These are phyloP conservation scores for Coccinonectria pachysandricola DNA, from an alignment of 2,329 filamentous ascomycete genomes.

Conservation along the genomic window DNA sequence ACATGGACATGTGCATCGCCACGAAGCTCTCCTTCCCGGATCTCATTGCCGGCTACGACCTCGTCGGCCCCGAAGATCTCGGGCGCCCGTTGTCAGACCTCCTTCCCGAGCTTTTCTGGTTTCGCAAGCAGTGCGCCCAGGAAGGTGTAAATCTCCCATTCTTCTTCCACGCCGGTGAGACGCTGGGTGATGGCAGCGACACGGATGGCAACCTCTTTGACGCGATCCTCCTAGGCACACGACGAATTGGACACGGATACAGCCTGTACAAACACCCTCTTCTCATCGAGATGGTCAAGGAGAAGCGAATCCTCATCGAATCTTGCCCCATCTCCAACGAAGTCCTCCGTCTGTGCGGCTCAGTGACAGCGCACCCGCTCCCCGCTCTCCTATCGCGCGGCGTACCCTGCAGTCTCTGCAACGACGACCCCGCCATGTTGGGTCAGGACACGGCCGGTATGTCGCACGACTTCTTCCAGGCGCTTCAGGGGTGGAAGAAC, in stretches of 20 bases:
- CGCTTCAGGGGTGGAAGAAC: slow-evolving; percentile 83
- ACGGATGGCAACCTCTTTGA: slow-evolving; percentile 82
- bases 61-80: slow-evolving; percentile 78
- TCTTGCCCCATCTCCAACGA: slow-evolving; percentile 89
- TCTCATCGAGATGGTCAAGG: slow-evolving; percentile 78
- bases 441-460: slow-evolving; percentile 74
- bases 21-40: slow-evolving; percentile 72
- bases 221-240: slow-evolving; percentile 73
- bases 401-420: slow-evolving; percentile 73
- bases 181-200: slow-evolving; percentile 60
- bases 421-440: slow-evolving; percentile 83
- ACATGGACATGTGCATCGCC: slow-evolving; percentile 80
- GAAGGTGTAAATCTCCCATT: slow-evolving; percentile 78
- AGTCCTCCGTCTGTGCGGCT: slow-evolving; percentile 67
- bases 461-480: slow-evolving; percentile 92
- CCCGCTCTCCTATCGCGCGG: slow-evolving; percentile 78
- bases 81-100: slow-evolving; percentile 68
- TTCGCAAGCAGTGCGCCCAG: slow-evolving; percentile 72
- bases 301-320: slow-evolving; percentile 80
- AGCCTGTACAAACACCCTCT: slow-evolving; percentile 86
- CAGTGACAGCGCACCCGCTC: slow-evolving; percentile 67
- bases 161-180: slow-evolving; percentile 92
- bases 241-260: slow-evolving; percentile 83
- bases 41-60: slow-evolving; percentile 76
- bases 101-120: slow-evolving; percentile 84